These are phyloP conservation scores for Rhododendron simsii DNA, from an alignment of 148 eudicot species.

Conservation along the genomic window DNA sequence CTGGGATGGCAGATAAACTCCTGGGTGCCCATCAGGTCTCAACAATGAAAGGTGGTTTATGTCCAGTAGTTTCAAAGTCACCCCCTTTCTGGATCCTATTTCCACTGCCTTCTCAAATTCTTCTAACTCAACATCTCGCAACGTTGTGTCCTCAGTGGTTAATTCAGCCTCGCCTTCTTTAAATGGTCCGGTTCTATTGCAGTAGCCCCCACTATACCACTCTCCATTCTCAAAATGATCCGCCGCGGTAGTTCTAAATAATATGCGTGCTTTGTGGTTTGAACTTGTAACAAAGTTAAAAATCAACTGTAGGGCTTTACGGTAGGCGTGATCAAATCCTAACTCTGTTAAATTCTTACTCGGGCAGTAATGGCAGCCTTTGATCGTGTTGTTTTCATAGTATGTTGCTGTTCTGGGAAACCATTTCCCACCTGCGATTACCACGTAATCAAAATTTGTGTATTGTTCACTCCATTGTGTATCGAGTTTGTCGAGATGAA, in stretches of 20 bases:
- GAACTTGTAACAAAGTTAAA: conserved; percentile 38
- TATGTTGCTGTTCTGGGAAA: conserved; percentile 57
- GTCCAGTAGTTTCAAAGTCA: conserved; percentile 46
- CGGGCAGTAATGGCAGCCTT: conserved; percentile 69
- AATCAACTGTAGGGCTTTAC: conserved; percentile 29
- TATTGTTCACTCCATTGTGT: conserved; percentile 50
- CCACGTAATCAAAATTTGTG: conserved; percentile 46
- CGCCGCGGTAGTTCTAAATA: conserved; percentile 58
- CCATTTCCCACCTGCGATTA: conserved; percentile 78
- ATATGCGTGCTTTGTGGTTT: conserved; percentile 32
- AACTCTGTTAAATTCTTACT: conserved; percentile 54
- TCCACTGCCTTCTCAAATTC: conserved; percentile 44
- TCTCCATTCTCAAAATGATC: conserved; percentile 87
- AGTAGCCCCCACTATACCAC: conserved; percentile 72
- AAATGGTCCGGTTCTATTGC: conserved; percentile 49
- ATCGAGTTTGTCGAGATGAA: conserved; percentile 72
- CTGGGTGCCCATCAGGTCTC: conserved; percentile 91
- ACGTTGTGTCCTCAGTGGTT: conserved; percentile 25
- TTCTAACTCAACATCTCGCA: conserved; percentile 54
- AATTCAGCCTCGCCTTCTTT: conserved; percentile 37
- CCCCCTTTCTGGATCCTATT: conserved; percentile 21
- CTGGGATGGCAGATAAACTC: conserved; percentile 51
- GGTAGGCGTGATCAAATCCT: conserved; percentile 52
- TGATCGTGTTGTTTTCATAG: conserved; percentile 45
- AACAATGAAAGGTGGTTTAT: conserved; percentile 50